Evolutionary conservation across 768 basidiomycete species (phyloP).

Genomic region (Mycena haematopus): DNA sequence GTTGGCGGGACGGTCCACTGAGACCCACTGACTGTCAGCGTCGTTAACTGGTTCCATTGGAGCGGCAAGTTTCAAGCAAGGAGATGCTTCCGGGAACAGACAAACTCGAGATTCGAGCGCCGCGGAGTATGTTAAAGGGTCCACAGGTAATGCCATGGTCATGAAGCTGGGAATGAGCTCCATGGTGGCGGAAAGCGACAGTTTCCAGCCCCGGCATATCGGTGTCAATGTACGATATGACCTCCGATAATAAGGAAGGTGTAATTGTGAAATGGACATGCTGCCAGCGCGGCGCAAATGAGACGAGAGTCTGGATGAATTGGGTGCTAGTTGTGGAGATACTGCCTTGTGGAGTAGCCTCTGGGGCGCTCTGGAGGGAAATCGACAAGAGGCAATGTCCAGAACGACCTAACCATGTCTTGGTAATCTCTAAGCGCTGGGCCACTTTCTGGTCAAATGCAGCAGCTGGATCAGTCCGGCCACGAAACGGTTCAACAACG

Average conservation of each 20-base stretch:
- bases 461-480: no score
- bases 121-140: no score
- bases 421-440: background rate
- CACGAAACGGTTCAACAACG: background rate
- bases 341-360: background rate
- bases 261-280: background rate
- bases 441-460: background rate
- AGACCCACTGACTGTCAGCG: background rate
- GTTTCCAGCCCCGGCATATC: background rate
- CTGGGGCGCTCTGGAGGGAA: background rate
- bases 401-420: background rate
- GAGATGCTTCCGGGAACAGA: no score
- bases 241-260: background rate
- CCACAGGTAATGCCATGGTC: no score
- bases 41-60: background rate
- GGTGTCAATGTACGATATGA: background rate
- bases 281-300: conserved; percentile 6
- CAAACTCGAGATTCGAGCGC: no score
- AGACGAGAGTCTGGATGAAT: background rate
- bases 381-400: conserved; percentile 5
- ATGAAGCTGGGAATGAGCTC: background rate
- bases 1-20: no score
- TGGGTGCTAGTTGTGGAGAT: background rate
- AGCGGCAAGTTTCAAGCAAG: no score
- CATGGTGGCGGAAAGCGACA: background rate